Evolutionary conservation across 73 alveolate genomes (phyloP).

Genomic region (Halteria grandinella): DNA sequence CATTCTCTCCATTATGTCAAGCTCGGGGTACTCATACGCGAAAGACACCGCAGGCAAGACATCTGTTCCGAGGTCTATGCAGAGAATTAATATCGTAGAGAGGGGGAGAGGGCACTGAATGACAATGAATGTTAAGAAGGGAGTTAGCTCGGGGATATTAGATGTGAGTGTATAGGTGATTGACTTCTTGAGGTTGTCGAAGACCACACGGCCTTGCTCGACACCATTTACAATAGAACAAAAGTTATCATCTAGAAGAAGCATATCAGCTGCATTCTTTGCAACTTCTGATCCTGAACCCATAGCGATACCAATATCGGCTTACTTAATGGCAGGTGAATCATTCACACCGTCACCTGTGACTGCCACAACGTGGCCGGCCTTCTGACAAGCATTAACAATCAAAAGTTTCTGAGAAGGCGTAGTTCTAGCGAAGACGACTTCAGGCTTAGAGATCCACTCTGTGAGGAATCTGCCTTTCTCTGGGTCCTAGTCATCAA

Average conservation of each 20-base stretch:
- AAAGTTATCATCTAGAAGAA: conserved; percentile 82
- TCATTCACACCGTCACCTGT: conserved; percentile 99
- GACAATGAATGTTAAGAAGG: conserved; percentile 82
- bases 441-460: conserved; percentile 84
- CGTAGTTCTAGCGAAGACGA: conserved; percentile 96
- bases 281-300: conserved; percentile 80
- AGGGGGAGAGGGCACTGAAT: conserved; percentile 82
- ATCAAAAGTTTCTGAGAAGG: conserved; percentile 94
- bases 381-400: conserved; percentile 94
- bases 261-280: conserved; percentile 95
- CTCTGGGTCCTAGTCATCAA: conserved; percentile 76
- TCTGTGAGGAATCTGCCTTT: conserved; percentile 70
- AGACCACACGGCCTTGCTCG: conserved; percentile 94
- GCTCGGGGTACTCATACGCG: conserved; percentile 92
- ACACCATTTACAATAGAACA: conserved; percentile 74
- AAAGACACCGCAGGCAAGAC: conserved; percentile 87
- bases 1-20: conserved; percentile 85
- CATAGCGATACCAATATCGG: conserved; percentile 86
- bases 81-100: conserved; percentile 85
- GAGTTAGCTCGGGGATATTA: conserved; percentile 89
- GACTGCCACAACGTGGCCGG: conserved; percentile 96
- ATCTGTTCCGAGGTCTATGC: conserved; percentile 95
- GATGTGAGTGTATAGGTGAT: conserved; percentile 86
- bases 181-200: conserved; percentile 87
- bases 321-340: conserved; percentile 92